phyloP scores from a whole-genome alignment of 2,329 filamentous ascomycete genomes.

The Biscogniauxia marginata region DNA sequence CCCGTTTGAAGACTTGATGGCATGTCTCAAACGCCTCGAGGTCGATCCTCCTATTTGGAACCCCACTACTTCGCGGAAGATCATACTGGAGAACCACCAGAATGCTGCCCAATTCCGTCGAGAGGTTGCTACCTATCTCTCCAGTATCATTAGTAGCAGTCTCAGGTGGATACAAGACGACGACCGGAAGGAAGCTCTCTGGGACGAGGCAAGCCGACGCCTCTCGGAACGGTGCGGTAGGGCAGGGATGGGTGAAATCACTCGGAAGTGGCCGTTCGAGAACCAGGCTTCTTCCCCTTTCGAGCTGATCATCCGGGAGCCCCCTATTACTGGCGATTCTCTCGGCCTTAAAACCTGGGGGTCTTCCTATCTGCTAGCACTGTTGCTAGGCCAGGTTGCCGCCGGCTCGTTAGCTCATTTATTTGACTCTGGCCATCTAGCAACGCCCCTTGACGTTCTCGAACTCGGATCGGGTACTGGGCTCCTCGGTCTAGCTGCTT shows the following conservation, averaged over 20 bases:
- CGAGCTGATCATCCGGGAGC: conserved; percentile 76
- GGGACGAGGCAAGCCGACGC: conserved; percentile 75
- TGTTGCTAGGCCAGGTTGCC: conserved; percentile 57
- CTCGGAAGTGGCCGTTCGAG: conserved; percentile 53
- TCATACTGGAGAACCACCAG: conserved; percentile 43
- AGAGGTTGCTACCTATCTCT: conserved; percentile 64
- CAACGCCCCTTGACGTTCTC: conserved; percentile 46
- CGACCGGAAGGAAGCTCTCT: conserved; percentile 65
- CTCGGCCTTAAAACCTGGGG: conserved; percentile 96
- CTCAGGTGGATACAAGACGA: conserved; percentile 69
- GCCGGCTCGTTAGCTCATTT: conserved; percentile 45
- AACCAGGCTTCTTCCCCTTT: conserved; percentile 42
- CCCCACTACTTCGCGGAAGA: conserved; percentile 39
- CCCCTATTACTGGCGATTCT: conserved; percentile 81
- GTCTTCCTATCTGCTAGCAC: conserved; percentile 81
- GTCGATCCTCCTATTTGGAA: conserved; percentile 70
- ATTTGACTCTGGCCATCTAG: conserved; percentile 35
- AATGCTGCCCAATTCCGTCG: conserved; percentile 43
- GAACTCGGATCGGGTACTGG: conserved; percentile 91
- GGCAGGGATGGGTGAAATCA: conserved; percentile 60
- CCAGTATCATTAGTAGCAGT: conserved; percentile 64
- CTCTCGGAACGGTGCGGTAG: conserved; percentile 86
- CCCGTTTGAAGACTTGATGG: conserved; percentile 60
- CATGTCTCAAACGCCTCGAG: conserved; percentile 64
- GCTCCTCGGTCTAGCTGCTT: conserved; percentile 83